These are phyloP conservation scores for Hypoxylon sp. DNA, from an alignment of 2,329 filamentous ascomycete species.

Conservation along the genomic window DNA sequence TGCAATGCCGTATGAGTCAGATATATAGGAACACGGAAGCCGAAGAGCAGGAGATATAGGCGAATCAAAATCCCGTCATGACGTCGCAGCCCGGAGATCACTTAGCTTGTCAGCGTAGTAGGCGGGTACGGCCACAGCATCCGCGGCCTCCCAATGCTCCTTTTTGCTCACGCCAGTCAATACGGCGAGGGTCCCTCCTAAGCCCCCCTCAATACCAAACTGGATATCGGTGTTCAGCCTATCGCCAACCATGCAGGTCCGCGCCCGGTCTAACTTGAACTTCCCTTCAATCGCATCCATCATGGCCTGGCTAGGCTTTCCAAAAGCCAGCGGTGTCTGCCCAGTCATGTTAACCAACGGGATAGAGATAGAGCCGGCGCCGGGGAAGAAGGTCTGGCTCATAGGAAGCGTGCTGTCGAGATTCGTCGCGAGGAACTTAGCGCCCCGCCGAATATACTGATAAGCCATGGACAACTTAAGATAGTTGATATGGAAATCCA, in stretches of 20 bases:
- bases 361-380: slow-evolving; percentile 86
- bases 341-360: slow-evolving; percentile 81
- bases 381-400: slow-evolving; percentile 87
- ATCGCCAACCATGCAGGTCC: slow-evolving; percentile 97
- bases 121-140: slow-evolving; percentile 78
- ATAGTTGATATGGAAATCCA: slow-evolving; percentile 97
- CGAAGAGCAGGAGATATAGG: slow-evolving; percentile 14
- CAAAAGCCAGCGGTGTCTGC: slow-evolving; percentile 81
- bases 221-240: slow-evolving; percentile 95
- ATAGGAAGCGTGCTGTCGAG: slow-evolving; percentile 90
- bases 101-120: slow-evolving; percentile 89
- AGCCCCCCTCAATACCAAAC: slow-evolving; percentile 90
- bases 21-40: neutral
- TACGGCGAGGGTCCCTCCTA: slow-evolving; percentile 92
- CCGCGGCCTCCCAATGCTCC: slow-evolving; percentile 82
- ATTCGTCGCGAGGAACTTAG: slow-evolving; percentile 93
- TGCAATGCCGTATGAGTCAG: slow-evolving; percentile 1
- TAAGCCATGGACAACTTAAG: slow-evolving; percentile 88
- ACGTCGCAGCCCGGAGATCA: slow-evolving; percentile 71
- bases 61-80: slow-evolving; percentile 32
- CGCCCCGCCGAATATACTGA: slow-evolving; percentile 87
- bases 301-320: slow-evolving; percentile 98
- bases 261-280: slow-evolving; percentile 86
- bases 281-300: slow-evolving; percentile 99
- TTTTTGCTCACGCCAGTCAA: slow-evolving; percentile 91